Base-by-base conservation (phyloP, 2,329 filamentous ascomycete genomes). In the Colletotrichum phormii region DNA sequence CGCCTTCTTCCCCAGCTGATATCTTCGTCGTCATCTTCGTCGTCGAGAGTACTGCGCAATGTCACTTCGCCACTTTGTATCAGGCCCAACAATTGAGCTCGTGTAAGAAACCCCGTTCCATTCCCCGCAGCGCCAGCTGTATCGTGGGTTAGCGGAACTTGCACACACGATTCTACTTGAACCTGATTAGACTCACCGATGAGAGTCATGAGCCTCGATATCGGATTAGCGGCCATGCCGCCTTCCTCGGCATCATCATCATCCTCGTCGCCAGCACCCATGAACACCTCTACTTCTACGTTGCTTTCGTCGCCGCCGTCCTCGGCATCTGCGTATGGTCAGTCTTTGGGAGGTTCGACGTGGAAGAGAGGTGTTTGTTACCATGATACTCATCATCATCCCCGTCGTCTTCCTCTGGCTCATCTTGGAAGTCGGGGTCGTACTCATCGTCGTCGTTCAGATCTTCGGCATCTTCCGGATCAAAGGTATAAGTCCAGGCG, bases 1-100 rank as follows among this genome's bases (percentile, higher is more conserved):
- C 88, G 85, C 59, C 87, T 83, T 42, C 86, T 81, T 53, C 86
- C 82, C 76, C 86, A 84, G 62, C 86, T 82, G 4, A 64, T 54
- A 15, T 80, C 79, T 2, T 80, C 78, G 4, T 81, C 81, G 5
- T 84, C 83, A 2, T 83, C 80, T 12, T 84, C 78, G 22, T 82
- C 78, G 64, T 80, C 80, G 65, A 83, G 81, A 2, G 84, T 70
- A 24, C 82, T 75, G 26, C 80, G 80, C 22, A 80, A 80, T 3
- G 85, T 76, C 29, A 66, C 58, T 5, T 85, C 80, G 5, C 79
- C 81, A 65, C 82, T 81, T 24, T 80, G 82, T 35, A 88, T 79
- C 33, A 85, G 77, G 59, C 83, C 80, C 57, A 86, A 66, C 1
- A 88, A 76, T 67, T 87, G 84, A 29, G 77, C 78, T 61, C 76